Conservation (phyloP, 2,329 filamentous ascomycete species). For the Cephalotrichum gorgonifer region DNA sequence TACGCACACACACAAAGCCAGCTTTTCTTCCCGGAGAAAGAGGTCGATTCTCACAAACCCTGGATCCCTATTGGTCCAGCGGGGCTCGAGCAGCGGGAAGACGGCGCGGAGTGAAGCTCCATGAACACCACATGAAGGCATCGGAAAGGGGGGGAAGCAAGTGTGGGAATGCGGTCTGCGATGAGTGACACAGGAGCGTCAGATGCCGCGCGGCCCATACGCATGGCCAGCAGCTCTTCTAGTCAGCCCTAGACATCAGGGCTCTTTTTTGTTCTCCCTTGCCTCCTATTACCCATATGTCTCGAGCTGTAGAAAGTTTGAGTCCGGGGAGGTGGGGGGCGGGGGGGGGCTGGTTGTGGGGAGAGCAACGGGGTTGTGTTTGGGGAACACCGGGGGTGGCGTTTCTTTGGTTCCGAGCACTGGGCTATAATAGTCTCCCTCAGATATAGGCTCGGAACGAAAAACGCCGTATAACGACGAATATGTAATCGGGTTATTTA, state of each 20-base stretch:
- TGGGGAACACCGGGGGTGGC: not conserved
- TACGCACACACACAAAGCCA: not conserved
- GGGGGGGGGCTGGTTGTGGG: not conserved
- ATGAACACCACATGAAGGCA: not conserved
- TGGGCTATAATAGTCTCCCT: not conserved
- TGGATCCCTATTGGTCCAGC: too few species aligned
- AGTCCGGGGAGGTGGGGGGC: not conserved
- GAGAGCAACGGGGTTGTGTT: not conserved
- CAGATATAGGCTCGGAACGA: too few species aligned
- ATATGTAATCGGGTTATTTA: too few species aligned
- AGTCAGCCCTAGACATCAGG: not conserved
- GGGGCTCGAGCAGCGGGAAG: not conserved
- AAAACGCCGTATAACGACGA: too few species aligned
- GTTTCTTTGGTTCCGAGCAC: not conserved
- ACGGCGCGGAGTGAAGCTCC: not conserved
- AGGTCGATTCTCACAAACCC: not conserved
- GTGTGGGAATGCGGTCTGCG: not conserved
- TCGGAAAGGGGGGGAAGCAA: not conserved
- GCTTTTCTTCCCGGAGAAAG: not conserved
- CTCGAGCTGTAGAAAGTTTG: not conserved
- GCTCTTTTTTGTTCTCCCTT: not conserved
- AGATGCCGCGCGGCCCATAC: not conserved
- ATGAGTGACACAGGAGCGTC: too few species aligned
- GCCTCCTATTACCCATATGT: too few species aligned
- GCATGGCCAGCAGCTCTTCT: not conserved